Evolutionary conservation across 2,329 filamentous ascomycete species (phyloP), one percentile per base, ranked within the genome.

Genomic region (Fusarium azukiicola): DNA sequence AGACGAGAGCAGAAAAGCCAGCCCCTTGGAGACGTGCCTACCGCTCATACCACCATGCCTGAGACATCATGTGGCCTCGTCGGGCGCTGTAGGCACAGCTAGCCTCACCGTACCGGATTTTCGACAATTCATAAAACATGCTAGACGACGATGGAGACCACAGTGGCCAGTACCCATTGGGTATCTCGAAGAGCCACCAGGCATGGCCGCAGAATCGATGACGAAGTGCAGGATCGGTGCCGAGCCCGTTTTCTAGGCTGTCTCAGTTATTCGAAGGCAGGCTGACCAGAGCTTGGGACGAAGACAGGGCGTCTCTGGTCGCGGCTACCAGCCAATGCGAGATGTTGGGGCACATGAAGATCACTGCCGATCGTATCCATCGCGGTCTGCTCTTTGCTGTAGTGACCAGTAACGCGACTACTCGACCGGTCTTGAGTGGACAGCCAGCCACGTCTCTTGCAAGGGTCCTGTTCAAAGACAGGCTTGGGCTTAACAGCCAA

Each of bases 161-260:
- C 36, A 17, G 54, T 40, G n/a, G 23, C 23, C 14, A 12, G 54
- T 40, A 14, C 12, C 21, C 36, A 58, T 58, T 58, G 54, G 54
- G 23, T 58, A 9, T 40, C 54, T 40, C 54, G 17, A 21, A n/a
- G 17, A 58, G 54, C 54, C 54, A 23, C 54, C 6, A 23, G n/a
- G 11, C 13, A 14, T 14, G 36, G 21, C 36, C 36, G 36, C 54
- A 58, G 36, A 58, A 58, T 40, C 54, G 54, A 58, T 40, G 54
- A 58, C 54, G 54, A 40, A 16, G 54, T 58, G 54, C 36, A 58
- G 54, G 54, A 58, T 40, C 54, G 36, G 54, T 58, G 8, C 54
- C 36, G 21, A 23, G 54, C 36, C 54, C 21, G 54, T 58, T 58
- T 58, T 40, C 36, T 40, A 9, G 36, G 21, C 36, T 58, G 36